phyloP scores from a whole-genome alignment of 2,329 filamentous ascomycete genomes.

The Knoxdaviesia proteae region DNA sequence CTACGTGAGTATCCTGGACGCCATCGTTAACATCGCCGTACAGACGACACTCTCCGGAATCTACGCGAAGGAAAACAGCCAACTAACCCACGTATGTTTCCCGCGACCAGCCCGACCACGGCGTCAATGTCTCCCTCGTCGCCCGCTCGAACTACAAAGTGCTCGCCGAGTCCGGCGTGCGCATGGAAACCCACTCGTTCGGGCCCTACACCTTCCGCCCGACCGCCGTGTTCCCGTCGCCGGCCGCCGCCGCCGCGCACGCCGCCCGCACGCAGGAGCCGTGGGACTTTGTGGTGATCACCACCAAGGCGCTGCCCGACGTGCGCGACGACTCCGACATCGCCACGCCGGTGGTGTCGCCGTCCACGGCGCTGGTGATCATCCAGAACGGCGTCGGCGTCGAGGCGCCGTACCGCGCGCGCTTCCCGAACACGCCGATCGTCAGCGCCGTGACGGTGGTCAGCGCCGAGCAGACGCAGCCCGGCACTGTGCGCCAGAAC shows the following conservation, averaged over 20 bases:
- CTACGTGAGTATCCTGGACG: conserved; percentile 17
- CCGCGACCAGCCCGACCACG: conserved; percentile 20
- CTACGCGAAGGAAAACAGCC: no score
- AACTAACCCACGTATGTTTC: conserved; percentile 1
- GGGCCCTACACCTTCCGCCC: conserved; percentile 45
- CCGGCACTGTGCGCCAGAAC: conserved; percentile 46
- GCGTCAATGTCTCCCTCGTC: conserved; percentile 44
- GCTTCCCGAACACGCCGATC: conserved; percentile 39
- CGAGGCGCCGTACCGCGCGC: conserved; percentile 40
- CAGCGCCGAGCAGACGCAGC: conserved; percentile 42
- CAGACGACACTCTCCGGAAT: no score
- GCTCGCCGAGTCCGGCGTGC: conserved; percentile 39
- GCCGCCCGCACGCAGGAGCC: conserved; percentile 4
- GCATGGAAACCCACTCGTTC: conserved; percentile 43
- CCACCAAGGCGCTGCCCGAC: conserved; percentile 50
- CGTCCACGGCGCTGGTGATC: conserved; percentile 37
- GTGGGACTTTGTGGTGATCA: conserved; percentile 45
- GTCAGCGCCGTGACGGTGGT: conserved; percentile 50
- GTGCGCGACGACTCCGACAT: conserved; percentile 37
- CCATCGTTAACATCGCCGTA: neutral
- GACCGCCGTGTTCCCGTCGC: conserved; percentile 38
- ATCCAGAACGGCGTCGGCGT: conserved; percentile 56
- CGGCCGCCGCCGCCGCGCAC: conserved; percentile 26
- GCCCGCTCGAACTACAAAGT: conserved; percentile 54
- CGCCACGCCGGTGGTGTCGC: conserved; percentile 36